Base-by-base conservation (phyloP, 345 rosid genomes). In the Aquilaria sinensis region DNA sequence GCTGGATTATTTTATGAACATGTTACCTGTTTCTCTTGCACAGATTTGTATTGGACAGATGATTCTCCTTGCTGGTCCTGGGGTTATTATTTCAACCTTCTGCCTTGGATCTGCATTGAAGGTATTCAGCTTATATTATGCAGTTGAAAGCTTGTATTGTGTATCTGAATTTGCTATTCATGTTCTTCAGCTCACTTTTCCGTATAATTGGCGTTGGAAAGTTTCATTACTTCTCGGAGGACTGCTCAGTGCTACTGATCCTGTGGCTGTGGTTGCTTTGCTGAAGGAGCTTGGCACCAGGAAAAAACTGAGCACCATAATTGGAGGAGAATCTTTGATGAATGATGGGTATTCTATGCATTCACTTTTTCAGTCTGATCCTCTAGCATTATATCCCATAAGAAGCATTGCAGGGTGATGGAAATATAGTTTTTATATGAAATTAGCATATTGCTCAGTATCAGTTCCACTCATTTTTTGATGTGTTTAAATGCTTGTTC, bases 251-350 rank as follows among this genome's bases (percentile, higher is more conserved):
- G 97, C 97, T 58, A 90, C 99, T 9, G 99, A 94, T 80, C 99
- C 97, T 60, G 99, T 90, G 45, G 97, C 99, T 69, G 99, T 94
- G 65, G 97, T 94, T 70, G 96, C 97, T 73, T 72, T 94, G 64
- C 69, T 94, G 63, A 94, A 85, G 70, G 99, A 94, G 60, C 97
- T 94, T 75, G 99, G 97, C 69, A 95, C 99, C 49, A 94, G 97
- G 75, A 94, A 94, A 78, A 94, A 94, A 76, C 72, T 94, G 67
- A 90, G 75, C 78, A 90, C 99, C 9, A 73, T 94, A 57, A 94
- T 94, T 69, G 99, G 90, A 79, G 99, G 99, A 57, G 99, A 94
- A 69, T 94, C 99, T 47, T 67, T 94, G 72, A 94, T 94, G 99
- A 94, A 90, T 78, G 99, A 94, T 66, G 99, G 99, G 99, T 94